A percentile compares a stretch with the other conserved stretches of the same genome.
Evolutionary conservation across 2,329 filamentous ascomycete species (phyloP).

Genomic region (Xylaria digitata): DNA sequence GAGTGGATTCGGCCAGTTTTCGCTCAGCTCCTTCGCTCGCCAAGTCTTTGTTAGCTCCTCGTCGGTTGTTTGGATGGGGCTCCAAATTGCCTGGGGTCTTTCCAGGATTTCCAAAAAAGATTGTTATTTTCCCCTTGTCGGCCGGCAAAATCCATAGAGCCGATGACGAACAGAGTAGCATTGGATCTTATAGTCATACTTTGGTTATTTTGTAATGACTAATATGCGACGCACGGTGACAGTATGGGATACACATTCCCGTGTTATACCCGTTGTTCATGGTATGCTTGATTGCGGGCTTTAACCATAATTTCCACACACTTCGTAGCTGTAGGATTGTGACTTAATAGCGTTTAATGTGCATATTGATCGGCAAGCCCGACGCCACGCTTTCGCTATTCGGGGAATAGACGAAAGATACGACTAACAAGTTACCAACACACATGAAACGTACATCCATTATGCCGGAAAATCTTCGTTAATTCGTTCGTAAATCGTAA

Average conservation of each 20-base stretch:
- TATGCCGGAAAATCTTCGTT: constrained; percentile 18
- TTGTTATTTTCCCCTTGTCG: constrained; percentile 7
- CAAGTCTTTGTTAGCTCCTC: constrained; percentile 27
- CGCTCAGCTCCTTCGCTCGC: constrained; percentile 30
- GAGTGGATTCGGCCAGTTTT: constrained; percentile 33
- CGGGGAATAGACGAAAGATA: constrained; percentile 18
- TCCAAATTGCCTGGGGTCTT: constrained; percentile 18
- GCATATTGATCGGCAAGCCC: constrained; percentile 40
- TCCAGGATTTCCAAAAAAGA: constrained; percentile 10
- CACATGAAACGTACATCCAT: constrained; percentile 7
- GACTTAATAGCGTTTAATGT: constrained; percentile 34
- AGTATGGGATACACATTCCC: background rate
- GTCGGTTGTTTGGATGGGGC: constrained; percentile 14
- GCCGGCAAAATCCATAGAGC: constrained; percentile 5
- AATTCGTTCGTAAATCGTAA: constrained; percentile 35
- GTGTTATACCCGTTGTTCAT: background rate
- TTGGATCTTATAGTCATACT: background rate
- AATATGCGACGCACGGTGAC: background rate
- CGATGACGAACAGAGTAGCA: background rate
- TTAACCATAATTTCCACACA: constrained; percentile 26
- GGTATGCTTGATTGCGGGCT: background rate
- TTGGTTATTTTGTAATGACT: background rate
- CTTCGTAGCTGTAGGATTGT: constrained; percentile 36
- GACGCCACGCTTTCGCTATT: constrained; percentile 36
- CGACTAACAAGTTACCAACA: background rate